A percentile compares a stretch with the other conserved stretches of the same genome.
These are phyloP conservation scores for Fusarium sp. DNA, from an alignment of 2,329 filamentous ascomycete genomes.

Conservation along the genomic window DNA sequence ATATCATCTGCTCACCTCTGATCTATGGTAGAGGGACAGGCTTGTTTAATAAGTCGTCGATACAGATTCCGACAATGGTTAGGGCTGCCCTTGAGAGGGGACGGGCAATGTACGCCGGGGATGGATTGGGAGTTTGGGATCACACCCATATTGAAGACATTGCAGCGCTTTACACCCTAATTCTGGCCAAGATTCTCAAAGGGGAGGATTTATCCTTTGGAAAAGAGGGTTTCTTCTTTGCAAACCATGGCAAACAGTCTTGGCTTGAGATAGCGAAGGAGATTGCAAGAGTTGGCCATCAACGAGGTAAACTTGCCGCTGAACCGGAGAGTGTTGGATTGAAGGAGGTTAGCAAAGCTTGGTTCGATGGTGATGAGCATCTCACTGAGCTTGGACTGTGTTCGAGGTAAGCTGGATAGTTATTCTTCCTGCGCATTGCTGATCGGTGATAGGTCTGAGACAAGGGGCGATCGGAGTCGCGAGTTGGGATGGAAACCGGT, in stretches of 20 bases:
- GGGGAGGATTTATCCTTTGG: not conserved
- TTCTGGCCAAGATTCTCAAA: not conserved
- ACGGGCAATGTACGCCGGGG: not conserved
- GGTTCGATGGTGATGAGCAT: not conserved
- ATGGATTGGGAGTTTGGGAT: not conserved
- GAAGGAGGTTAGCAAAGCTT: not conserved
- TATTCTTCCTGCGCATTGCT: fast-evolving
- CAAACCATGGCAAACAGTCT: not conserved
- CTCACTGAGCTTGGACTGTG: conserved; percentile 6
- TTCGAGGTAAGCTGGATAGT: not conserved
- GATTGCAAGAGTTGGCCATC: conserved; percentile 1
- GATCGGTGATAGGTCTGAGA: not conserved
- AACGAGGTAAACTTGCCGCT: not conserved
- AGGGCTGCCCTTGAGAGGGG: not conserved
- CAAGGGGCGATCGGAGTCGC: not conserved
- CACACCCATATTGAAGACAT: conserved; percentile 9
- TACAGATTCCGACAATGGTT: conserved; percentile 1
- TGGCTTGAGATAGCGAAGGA: conserved; percentile 1
- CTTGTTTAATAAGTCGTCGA: conserved; percentile 10
- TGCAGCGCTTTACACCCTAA: not conserved
- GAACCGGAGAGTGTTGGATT: not conserved
- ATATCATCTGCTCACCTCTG: conserved; percentile 10
- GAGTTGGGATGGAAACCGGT: not conserved
- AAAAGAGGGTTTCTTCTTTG: conserved; percentile 1
- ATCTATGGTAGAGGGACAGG: conserved; percentile 5